Evolutionary conservation across 768 basidiomycete species (phyloP), one percentile per base, ranked within the genome.

Genomic region (Rhizopogon sp.): DNA sequence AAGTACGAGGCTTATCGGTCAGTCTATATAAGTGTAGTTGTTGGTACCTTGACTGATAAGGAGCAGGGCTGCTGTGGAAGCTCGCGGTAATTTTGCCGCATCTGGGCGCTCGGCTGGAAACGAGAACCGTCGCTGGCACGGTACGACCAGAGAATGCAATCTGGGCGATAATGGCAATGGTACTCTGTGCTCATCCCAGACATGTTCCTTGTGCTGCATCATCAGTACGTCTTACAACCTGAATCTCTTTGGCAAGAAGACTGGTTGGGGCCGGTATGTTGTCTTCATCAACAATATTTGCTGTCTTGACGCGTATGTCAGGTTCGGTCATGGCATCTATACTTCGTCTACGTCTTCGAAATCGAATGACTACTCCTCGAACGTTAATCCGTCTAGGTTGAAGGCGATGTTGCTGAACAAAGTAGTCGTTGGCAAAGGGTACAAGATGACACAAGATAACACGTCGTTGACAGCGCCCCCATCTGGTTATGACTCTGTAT

Each of bases 321-420:
- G 85, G 56, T 87, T 87, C 49, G 86, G 86, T 25, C 79, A 79
- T 39, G 86, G 86, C 25, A 83, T 87, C 41, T 88, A 87, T 63
- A 87, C 85, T 1, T 85, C 85, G 5, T 83, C 84, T n/a, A 88
- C 86, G 1, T 87, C 87, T n/a, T 88, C 86, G 6, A 88, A 88
- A 79, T 85, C 86, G 16, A 83, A 87, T 56, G 86, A 88, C 67
- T 88, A 88, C 63, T 85, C 85, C 10, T 74, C 71, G 50, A 86
- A 85, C 56, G 73, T 77, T 51, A 79, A 76, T 56, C 69, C 76
- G 42, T 86, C 83, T 0, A 66, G 68, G 16, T 66, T 80, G 58
- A 86, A 86, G 59, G 82, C 82, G 0, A 84, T 88, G 39, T 74
- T 88, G n/a, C 69, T 88, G 52, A 88, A 87, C 69, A 88, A 87